Conservation (phyloP, 1,284 basidiomycete species). For the Leccinum pallidistipes region DNA sequence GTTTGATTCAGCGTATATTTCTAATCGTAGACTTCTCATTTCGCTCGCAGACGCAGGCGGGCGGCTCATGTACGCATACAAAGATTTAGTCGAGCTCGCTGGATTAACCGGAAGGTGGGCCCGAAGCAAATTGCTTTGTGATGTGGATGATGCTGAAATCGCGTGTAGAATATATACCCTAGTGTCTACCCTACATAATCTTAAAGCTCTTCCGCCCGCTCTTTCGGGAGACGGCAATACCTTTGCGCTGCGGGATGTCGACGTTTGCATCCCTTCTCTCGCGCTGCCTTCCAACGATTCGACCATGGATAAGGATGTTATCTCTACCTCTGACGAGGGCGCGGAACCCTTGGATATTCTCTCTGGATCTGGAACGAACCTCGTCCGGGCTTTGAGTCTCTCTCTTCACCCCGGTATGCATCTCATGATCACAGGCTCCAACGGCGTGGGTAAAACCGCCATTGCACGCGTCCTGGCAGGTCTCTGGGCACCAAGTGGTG, state of each 20-base stretch:
- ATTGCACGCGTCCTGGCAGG: conserved; percentile 74
- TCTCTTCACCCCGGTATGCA: conserved; percentile 77
- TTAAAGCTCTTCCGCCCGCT: neutral
- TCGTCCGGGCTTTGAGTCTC: conserved; percentile 76
- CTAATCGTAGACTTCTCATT: conserved; percentile 88
- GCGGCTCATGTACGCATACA: conserved; percentile 88
- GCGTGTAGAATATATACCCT: conserved; percentile 61
- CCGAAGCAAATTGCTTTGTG: conserved; percentile 70
- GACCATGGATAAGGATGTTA: neutral
- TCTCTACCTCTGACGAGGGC: neutral
- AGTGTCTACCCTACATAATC: neutral
- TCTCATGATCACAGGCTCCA: conserved; percentile 91
- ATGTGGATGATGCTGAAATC: conserved; percentile 59
- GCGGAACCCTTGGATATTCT: conserved; percentile 5
- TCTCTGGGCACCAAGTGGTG: conserved; percentile 46
- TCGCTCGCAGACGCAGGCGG: conserved; percentile 96
- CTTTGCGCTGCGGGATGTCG: conserved; percentile 42
- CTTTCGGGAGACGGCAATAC: neutral
- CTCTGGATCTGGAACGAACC: conserved; percentile 36
- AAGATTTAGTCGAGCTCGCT: conserved; percentile 76
- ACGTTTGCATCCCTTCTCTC: conserved; percentile 47
- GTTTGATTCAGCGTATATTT: conserved; percentile 82
- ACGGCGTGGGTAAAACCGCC: conserved; percentile 93
- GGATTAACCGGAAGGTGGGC: neutral
- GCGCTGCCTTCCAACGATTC: neutral